Evolutionary conservation across 139 green algal species (phyloP).

Genomic region (Yamagishiella unicocca): DNA sequence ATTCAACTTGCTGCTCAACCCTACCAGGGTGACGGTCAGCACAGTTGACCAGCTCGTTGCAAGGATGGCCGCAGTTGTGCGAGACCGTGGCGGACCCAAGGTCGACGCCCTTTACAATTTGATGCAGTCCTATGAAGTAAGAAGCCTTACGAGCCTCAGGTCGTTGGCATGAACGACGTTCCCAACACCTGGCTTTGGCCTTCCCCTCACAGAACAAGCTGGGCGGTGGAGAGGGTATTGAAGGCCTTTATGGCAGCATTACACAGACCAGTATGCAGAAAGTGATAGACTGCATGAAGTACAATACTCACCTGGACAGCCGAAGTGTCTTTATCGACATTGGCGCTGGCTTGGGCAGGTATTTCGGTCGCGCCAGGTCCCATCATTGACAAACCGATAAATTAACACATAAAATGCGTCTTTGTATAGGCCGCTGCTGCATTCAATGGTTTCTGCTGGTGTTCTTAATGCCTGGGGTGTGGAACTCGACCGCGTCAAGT

Average conservation of each 20-base stretch:
- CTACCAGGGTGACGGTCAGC: no score
- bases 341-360: slow-evolving; percentile 90
- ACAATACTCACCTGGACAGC: slow-evolving; percentile 72
- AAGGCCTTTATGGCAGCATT: slow-evolving; percentile 93
- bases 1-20: no score
- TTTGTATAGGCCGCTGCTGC: slow-evolving; percentile 79
- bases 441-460: slow-evolving; percentile 76
- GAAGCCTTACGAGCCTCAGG: no score
- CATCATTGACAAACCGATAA: no score
- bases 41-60: slow-evolving; percentile 2
- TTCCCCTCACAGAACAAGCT: slow-evolving; percentile 90
- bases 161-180: background rate
- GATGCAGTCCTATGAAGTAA: slow-evolving; percentile 48
- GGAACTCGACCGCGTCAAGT: slow-evolving; percentile 89
- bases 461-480: slow-evolving; percentile 70
- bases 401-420: no score
- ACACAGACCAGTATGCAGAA: slow-evolving; percentile 81
- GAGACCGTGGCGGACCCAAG: background rate
- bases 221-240: slow-evolving; percentile 92
- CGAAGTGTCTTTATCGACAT: slow-evolving; percentile 86
- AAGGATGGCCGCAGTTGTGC: background rate
- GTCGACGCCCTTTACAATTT: slow-evolving; percentile 36
- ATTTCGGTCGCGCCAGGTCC: no score
- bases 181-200: no score
- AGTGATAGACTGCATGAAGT: slow-evolving; percentile 77